Base-by-base conservation (phyloP, 768 basidiomycete species). In the Leccinum olivaceopallidum region DNA sequence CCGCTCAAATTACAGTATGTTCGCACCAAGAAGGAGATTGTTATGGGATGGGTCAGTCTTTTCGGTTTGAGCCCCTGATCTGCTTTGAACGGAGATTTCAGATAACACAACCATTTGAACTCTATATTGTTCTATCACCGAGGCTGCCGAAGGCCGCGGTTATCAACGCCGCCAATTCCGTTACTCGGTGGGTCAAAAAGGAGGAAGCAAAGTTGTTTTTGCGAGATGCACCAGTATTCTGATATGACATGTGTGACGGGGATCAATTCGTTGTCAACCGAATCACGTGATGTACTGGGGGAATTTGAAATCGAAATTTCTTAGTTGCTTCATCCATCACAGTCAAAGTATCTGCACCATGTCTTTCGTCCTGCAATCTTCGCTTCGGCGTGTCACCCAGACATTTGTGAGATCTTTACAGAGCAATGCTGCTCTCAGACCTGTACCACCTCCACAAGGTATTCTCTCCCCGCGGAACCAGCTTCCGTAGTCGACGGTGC, bases 101-200 rank as follows among this genome's bases (percentile, higher is more conserved):
- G 95, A 89, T 95, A 60, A 97, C 95, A 0, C 90, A 94, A 68
- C 88, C 89, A 0, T 98, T 97, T 69, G 97, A 98, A 73, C 76
- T 98, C 16, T 98, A 97, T 70, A 75, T 96, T 54, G 81, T 90
- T 0, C 72, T 95, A 14, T 92, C 94, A 1, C 91, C 93, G 10
- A 80, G 83, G 53, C 70, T 98, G 56, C 92, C 96, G 6, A 98
- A 98, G 80, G 88, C 87, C 55, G 94, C 91, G 0, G 88, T 85
- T 2, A 87, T 98, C 14, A 85, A 87, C 13, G 91, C 94, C 5
- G 97, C 96, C 8, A 96, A 98, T 71, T 82, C 88, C 2, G 89
- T 98, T 26, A 87, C 88, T 22, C 80, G 88, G 16, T 99, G 96
- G 96, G 87, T 97, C 6, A 89, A 91, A 80, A 89, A 86, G 65